Percentiles rank a stretch among this genome's conserved stretches.
These are phyloP conservation scores for Rosa persica DNA, from an alignment of 306 rosid genomes.

Conservation along the genomic window DNA sequence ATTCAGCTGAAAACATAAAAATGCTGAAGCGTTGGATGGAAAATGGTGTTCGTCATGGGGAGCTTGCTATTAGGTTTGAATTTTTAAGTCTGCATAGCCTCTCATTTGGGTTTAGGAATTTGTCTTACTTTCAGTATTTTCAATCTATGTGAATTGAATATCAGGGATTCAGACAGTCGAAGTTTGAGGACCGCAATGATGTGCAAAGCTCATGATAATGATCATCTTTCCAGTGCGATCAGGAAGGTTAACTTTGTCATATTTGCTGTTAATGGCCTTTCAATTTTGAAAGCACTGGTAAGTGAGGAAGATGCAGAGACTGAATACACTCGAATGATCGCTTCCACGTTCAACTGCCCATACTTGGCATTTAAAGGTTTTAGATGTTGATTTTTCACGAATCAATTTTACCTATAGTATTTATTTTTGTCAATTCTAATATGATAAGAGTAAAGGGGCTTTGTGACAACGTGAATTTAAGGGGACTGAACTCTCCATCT, in stretches of 20 bases:
- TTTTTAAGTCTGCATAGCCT: conserved; percentile 14
- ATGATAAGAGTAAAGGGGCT: neutral
- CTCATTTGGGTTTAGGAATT: conserved; percentile 18
- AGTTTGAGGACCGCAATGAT: conserved; percentile 46
- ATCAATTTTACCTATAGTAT: neutral
- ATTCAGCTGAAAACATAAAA: conserved; percentile 41
- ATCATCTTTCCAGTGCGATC: conserved; percentile 36
- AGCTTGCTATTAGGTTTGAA: conserved; percentile 68
- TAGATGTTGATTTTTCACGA: conserved; percentile 13
- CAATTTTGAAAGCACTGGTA: conserved; percentile 59
- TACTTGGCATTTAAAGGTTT: conserved; percentile 74
- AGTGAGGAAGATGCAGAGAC: conserved; percentile 34
- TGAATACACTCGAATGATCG: conserved; percentile 38
- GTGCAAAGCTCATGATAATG: conserved; percentile 42
- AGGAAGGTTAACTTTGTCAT: conserved; percentile 70
- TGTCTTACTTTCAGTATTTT: conserved; percentile 24
- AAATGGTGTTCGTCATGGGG: conserved; percentile 70
- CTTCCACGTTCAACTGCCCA: conserved; percentile 61
- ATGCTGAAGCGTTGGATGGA: conserved; percentile 70
- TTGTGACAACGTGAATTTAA: neutral
- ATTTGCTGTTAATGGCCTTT: conserved; percentile 63
- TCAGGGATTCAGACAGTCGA: conserved; percentile 57
- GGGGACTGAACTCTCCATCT: neutral
- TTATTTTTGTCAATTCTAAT: neutral
- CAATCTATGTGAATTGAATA: conserved; percentile 32